A percentile compares a stretch with the other conserved stretches of the same genome.
Evolutionary conservation across 2,329 filamentous ascomycete genomes (phyloP).

Genomic region (Acarospora socialis): DNA sequence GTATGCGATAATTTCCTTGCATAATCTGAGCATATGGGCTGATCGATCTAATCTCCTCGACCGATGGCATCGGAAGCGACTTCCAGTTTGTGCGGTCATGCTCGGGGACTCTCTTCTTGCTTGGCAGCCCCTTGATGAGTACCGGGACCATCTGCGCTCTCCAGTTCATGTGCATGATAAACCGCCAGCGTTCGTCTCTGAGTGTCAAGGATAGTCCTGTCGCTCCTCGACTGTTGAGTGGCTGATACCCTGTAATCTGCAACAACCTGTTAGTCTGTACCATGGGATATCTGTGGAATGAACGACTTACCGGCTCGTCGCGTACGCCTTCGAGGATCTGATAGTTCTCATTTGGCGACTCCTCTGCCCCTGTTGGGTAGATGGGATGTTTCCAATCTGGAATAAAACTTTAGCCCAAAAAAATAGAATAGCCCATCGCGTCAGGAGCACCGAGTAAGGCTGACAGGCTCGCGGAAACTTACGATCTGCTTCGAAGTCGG

Average conservation of each 20-base stretch:
- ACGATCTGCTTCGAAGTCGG: constrained; percentile 9
- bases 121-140: too few relatives aligned
- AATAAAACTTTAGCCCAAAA: background rate
- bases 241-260: too few relatives aligned
- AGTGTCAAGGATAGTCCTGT: too few relatives aligned
- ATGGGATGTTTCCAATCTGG: constrained; percentile 5
- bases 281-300: too few relatives aligned
- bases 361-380: constrained; percentile 4
- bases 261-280: too few relatives aligned
- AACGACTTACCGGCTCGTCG: constrained; percentile 3
- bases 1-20: constrained; percentile 9
- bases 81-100: background rate
- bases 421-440: background rate
- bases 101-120: too few relatives aligned
- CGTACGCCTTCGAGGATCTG: constrained; percentile 3
- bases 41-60: constrained; percentile 7
- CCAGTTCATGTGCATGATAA: too few relatives aligned
- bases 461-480: too few relatives aligned
- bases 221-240: too few relatives aligned
- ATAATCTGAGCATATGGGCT: constrained; percentile 15
- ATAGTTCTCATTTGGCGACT: background rate
- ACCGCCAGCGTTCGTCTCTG: too few relatives aligned
- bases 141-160: too few relatives aligned
- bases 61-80: background rate
- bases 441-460: too few relatives aligned